phyloP scores from a whole-genome alignment of 306 rosid genomes.

The Amphicarpaea edgeworthii region DNA sequence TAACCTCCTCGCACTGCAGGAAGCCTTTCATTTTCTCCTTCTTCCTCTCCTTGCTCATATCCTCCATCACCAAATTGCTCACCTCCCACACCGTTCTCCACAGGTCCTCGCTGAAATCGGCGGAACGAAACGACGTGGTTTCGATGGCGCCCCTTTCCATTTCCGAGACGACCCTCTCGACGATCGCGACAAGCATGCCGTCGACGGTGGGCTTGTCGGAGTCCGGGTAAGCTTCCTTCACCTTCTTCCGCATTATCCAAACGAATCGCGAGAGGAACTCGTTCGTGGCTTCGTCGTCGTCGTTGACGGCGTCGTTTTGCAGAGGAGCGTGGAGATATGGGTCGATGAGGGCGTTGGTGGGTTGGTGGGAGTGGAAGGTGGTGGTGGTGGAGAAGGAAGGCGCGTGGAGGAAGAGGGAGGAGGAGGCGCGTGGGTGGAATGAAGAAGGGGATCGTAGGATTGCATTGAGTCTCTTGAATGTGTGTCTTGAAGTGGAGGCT shows the following conservation, averaged over 20 bases:
- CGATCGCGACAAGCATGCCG: constrained; percentile 71
- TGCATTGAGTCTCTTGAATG: constrained; percentile 51
- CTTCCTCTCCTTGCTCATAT: constrained; percentile 76
- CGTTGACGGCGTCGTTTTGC: constrained; percentile 31
- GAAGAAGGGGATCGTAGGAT: constrained; percentile 16
- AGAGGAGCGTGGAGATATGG: background rate
- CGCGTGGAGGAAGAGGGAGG: constrained; percentile 9
- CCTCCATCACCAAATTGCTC: constrained; percentile 76
- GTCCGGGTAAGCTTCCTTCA: constrained; percentile 55
- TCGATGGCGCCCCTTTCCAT: constrained; percentile 61
- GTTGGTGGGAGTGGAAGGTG: constrained; percentile 47
- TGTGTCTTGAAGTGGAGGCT: constrained; percentile 46
- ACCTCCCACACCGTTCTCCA: constrained; percentile 96
- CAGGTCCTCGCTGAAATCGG: constrained; percentile 86
- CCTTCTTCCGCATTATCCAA: constrained; percentile 75
- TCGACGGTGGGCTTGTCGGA: constrained; percentile 68
- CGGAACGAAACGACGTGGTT: constrained; percentile 19
- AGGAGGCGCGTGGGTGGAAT: constrained; percentile 19
- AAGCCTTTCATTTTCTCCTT: constrained; percentile 86
- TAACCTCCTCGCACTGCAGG: constrained; percentile 76
- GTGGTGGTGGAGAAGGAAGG: constrained; percentile 37
- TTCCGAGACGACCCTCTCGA: constrained; percentile 66
- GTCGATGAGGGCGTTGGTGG: constrained; percentile 38
- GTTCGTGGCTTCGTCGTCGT: constrained; percentile 58
- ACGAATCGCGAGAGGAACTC: constrained; percentile 86